Evolutionary conservation across 2,329 filamentous ascomycete species (phyloP).

Genomic region (Plectosphaerella plurivora): DNA sequence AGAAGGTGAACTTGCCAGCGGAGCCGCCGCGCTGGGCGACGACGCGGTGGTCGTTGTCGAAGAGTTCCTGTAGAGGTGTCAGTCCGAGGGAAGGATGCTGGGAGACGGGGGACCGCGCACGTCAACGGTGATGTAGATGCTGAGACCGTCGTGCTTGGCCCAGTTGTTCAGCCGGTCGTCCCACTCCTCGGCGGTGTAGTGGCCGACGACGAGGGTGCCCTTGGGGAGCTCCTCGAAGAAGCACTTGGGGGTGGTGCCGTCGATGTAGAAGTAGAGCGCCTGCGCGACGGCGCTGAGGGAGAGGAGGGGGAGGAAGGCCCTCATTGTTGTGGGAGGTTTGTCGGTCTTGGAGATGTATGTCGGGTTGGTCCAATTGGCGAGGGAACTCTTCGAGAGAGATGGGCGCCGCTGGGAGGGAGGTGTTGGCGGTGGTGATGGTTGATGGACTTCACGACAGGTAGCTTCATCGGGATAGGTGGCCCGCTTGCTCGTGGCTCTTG

Average conservation of each 20-base stretch:
- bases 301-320: slow-evolving; percentile 59
- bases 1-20: slow-evolving; percentile 89
- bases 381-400: too few relatives aligned
- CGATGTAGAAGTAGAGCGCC: slow-evolving; percentile 94
- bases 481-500: neutral
- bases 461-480: neutral
- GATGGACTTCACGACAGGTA: too few relatives aligned
- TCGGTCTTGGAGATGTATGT: slow-evolving; percentile 1
- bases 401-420: too few relatives aligned
- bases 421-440: too few relatives aligned
- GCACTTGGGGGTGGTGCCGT: slow-evolving; percentile 81
- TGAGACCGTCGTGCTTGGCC: slow-evolving; percentile 68
- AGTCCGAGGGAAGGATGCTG: neutral
- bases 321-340: slow-evolving; percentile 40
- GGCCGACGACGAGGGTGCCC: slow-evolving; percentile 91
- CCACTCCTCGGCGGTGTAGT: slow-evolving; percentile 84
- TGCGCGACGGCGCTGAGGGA: slow-evolving; percentile 63
- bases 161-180: slow-evolving; percentile 66
- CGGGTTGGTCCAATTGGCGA: neutral
- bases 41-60: slow-evolving; percentile 96
- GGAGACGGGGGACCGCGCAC: slow-evolving; percentile 33
- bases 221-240: slow-evolving; percentile 98
- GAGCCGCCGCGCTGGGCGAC: slow-evolving; percentile 76
- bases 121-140: slow-evolving; percentile 88
- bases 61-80: slow-evolving; percentile 61